Conservation (phyloP, 148 eudicot genomes). For the Spergularia marina region DNA sequence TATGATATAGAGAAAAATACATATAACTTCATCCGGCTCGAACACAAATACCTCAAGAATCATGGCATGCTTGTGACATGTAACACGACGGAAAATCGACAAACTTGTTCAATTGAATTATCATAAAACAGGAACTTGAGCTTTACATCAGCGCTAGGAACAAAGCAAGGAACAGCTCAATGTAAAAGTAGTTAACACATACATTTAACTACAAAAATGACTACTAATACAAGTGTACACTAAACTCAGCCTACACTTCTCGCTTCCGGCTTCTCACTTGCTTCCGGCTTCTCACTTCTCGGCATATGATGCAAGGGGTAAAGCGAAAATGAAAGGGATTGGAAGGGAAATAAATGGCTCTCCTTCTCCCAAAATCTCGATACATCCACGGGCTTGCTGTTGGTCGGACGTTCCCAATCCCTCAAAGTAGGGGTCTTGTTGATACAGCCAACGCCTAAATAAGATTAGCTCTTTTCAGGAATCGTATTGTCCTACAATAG, state of each 20-base stretch:
- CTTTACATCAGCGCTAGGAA: slow-evolving; percentile 4
- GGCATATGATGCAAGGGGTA: background rate
- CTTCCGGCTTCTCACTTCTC: slow-evolving; percentile 10
- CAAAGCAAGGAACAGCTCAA: slow-evolving; percentile 16
- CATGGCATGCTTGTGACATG: too few relatives aligned
- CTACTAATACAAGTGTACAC: slow-evolving; percentile 15
- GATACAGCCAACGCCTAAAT: slow-evolving; percentile 31
- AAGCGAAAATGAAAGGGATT: slow-evolving; percentile 1
- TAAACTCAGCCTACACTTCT: slow-evolving; percentile 16
- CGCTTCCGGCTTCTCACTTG: background rate
- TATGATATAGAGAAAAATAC: too few relatives aligned
- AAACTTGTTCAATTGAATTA: slow-evolving; percentile 20
- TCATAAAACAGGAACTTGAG: background rate
- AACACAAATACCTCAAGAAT: too few relatives aligned
- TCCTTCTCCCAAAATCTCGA: slow-evolving; percentile 7
- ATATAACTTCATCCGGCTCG: too few relatives aligned
- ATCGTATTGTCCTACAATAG: slow-evolving; percentile 66
- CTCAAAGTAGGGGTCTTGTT: slow-evolving; percentile 1
- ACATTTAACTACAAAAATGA: background rate
- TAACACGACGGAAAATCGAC: background rate
- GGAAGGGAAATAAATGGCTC: background rate
- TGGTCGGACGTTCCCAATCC: slow-evolving; percentile 12
- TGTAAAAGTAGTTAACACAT: slow-evolving; percentile 1
- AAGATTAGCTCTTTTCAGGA: slow-evolving; percentile 63
- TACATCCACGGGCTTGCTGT: background rate